Evolutionary conservation across 495 filamentous ascomycete genomes (phyloP).

Genomic region (Penicillium pancosmium): DNA sequence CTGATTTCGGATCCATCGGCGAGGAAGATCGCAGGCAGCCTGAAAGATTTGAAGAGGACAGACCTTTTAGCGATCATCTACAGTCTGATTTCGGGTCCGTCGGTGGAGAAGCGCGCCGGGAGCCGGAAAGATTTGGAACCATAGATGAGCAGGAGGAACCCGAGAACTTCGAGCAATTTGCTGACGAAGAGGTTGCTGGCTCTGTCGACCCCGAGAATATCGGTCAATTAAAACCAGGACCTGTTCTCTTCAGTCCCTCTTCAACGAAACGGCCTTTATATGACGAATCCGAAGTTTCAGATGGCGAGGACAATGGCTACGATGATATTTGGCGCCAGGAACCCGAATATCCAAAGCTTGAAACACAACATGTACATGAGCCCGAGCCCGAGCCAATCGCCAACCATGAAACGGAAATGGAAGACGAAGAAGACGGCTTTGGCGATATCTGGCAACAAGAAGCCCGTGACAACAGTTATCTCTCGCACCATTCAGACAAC

Average conservation of each 20-base stretch:
- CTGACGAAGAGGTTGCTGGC: conserved; percentile 3
- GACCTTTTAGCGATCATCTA: neutral
- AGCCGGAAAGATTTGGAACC: neutral
- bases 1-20: conserved; percentile 1
- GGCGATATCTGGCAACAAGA: conserved; percentile 49
- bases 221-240: neutral
- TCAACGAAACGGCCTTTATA: neutral
- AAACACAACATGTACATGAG: neutral
- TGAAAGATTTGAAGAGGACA: neutral
- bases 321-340: conserved; percentile 6
- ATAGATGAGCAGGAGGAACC: neutral
- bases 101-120: conserved; percentile 3
- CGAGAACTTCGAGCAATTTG: neutral
- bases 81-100: conserved; percentile 1
- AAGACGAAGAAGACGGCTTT: conserved; percentile 20
- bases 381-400: neutral
- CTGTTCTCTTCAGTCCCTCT: neutral
- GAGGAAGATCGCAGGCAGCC: conserved; percentile 5
- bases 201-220: neutral
- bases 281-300: neutral
- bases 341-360: neutral
- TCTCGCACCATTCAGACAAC: conserved; percentile 30
- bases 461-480: conserved; percentile 38
- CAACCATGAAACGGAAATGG: neutral
- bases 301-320: conserved; percentile 1